These are phyloP conservation scores for Sisymbrium altissimum DNA, from an alignment of 345 rosid species.

Conservation along the genomic window DNA sequence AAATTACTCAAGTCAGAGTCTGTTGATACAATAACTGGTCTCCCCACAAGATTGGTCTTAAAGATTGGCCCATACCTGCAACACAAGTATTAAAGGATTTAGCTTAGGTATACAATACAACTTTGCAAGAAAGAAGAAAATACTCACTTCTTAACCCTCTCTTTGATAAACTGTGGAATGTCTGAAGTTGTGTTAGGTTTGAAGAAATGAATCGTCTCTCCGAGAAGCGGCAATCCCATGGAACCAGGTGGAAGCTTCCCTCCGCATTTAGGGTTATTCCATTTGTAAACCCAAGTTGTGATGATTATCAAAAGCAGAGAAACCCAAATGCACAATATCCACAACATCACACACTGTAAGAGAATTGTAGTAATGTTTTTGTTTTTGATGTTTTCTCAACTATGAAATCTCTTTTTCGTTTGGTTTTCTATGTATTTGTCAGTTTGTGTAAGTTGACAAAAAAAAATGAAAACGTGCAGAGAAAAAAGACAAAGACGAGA, in stretches of 20 bases:
- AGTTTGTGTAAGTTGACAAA: not conserved
- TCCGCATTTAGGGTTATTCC: slow-evolving; percentile 81
- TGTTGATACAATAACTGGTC: slow-evolving; percentile 72
- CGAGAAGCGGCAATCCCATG: slow-evolving; percentile 82
- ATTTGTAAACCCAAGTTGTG: slow-evolving; percentile 52
- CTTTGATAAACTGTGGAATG: slow-evolving; percentile 59
- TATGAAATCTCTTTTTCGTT: not conserved
- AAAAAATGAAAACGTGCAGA: slow-evolving; percentile 39
- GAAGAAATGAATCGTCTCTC: slow-evolving; percentile 82
- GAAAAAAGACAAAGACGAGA: slow-evolving; percentile 28
- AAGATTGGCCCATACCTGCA: slow-evolving; percentile 84
- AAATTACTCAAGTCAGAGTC: slow-evolving; percentile 83
- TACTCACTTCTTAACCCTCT: slow-evolving; percentile 63
- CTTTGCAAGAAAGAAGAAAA: slow-evolving; percentile 35
- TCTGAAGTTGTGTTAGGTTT: slow-evolving; percentile 59
- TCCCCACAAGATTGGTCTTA: slow-evolving; percentile 78
- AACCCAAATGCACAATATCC: slow-evolving; percentile 43
- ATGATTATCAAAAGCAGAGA: slow-evolving; percentile 45
- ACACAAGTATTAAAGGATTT: not conserved
- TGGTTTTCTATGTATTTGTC: not conserved
- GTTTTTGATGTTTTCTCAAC: not conserved
- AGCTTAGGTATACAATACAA: slow-evolving; percentile 29
- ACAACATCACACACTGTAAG: slow-evolving; percentile 38
- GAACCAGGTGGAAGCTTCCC: slow-evolving; percentile 95
- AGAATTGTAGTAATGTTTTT: not conserved